phyloP scores from a whole-genome alignment of 2,329 filamentous ascomycete species.

The Chaetomiaceae sp. region DNA sequence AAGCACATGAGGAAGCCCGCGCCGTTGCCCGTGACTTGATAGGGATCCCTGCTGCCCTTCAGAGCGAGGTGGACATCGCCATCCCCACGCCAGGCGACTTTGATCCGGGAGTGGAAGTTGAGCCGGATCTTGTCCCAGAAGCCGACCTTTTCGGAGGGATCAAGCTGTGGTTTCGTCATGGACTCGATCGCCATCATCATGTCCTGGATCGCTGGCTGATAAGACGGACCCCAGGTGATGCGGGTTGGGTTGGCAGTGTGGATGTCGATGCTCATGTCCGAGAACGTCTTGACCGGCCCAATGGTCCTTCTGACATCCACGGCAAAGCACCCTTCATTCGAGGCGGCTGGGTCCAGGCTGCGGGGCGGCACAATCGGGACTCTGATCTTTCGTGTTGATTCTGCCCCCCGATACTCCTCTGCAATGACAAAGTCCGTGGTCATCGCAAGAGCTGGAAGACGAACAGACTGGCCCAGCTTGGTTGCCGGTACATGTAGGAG shows the following conservation, averaged over 20 bases:
- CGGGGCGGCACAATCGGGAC: constrained; percentile 77
- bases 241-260: constrained; percentile 88
- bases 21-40: constrained; percentile 85
- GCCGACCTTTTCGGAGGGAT: constrained; percentile 87
- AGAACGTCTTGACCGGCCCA: constrained; percentile 93
- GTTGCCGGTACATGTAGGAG: constrained; percentile 85
- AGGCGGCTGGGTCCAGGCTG: constrained; percentile 47
- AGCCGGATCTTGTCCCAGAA: constrained; percentile 99
- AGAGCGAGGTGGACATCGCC: constrained; percentile 91
- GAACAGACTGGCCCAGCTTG: constrained; percentile 71
- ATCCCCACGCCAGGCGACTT: constrained; percentile 88
- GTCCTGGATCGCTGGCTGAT: constrained; percentile 96
- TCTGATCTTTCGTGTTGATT: constrained; percentile 74
- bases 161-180: constrained; percentile 92
- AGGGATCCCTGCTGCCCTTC: constrained; percentile 89
- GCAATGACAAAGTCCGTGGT: constrained; percentile 92
- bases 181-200: constrained; percentile 99
- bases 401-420: constrained; percentile 79
- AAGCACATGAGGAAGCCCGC: constrained; percentile 98
- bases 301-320: constrained; percentile 88
- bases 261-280: constrained; percentile 85
- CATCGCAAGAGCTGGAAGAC: constrained; percentile 75
- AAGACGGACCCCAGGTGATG: constrained; percentile 96
- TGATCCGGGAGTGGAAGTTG: constrained; percentile 87
- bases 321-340: constrained; percentile 63